phyloP scores from a whole-genome alignment of 306 rosid genomes.

The cucumber (Cucumis sativus) region DNA sequence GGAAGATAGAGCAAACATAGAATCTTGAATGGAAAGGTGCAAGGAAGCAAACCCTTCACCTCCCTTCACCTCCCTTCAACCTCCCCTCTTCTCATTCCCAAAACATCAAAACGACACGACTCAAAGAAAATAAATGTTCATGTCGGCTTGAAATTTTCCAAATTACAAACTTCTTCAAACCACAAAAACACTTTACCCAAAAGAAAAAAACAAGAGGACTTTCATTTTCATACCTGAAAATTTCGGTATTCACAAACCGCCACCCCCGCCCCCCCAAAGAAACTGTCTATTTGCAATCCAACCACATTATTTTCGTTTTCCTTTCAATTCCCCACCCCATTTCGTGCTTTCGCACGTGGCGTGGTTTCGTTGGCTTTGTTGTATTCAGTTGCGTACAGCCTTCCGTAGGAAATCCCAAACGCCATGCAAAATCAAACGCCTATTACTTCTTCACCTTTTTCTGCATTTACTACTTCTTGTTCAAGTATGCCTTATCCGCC shows the following conservation, averaged over 20 bases:
- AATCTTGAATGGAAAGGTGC: background rate
- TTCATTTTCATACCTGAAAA: background rate
- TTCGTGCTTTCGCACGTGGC: background rate
- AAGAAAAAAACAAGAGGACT: background rate
- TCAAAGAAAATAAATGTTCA: background rate
- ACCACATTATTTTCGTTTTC: background rate
- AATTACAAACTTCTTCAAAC: background rate
- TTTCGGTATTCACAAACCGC: background rate
- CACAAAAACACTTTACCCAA: background rate
- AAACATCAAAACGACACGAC: background rate
- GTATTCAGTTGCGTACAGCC: background rate
- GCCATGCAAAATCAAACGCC: background rate
- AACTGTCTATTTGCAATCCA: background rate
- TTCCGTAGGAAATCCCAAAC: background rate
- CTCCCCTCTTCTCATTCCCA: too few relatives aligned
- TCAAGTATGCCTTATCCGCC: background rate
- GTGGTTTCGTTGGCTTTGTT: background rate
- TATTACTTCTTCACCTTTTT: background rate
- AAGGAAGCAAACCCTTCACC: background rate
- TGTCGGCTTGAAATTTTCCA: background rate
- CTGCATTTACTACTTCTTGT: background rate
- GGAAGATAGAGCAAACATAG: background rate
- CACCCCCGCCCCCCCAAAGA: background rate
- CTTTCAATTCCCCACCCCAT: fast-evolving
- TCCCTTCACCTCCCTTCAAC: background rate